Evolutionary conservation across 2,329 filamentous ascomycete species (phyloP).

Genomic region (Sphaerulina populicola): DNA sequence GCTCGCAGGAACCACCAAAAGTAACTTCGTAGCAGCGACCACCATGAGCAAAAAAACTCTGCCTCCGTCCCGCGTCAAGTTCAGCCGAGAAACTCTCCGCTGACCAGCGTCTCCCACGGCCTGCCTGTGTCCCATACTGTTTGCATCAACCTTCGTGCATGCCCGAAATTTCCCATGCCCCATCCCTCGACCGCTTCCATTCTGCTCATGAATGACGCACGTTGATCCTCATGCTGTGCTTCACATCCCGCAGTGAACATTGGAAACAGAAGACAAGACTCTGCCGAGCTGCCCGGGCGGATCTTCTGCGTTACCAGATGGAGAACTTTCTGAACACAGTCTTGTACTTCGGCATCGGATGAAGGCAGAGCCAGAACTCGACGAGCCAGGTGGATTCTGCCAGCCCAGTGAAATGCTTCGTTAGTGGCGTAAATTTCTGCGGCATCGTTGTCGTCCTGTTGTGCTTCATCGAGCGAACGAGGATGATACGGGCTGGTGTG

Average conservation of each 20-base stretch:
- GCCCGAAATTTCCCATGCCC: slow-evolving; percentile 64
- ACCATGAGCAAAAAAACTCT: no score
- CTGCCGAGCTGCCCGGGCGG: slow-evolving; percentile 58
- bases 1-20: no score
- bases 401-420: slow-evolving; percentile 71
- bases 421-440: slow-evolving; percentile 64
- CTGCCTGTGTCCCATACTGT: slow-evolving; percentile 59
- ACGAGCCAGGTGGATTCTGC: slow-evolving; percentile 65
- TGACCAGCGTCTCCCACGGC: slow-evolving; percentile 60
- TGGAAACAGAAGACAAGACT: slow-evolving; percentile 68
- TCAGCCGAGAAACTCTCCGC: slow-evolving; percentile 60
- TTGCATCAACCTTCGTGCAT: slow-evolving; percentile 57
- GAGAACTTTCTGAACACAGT: slow-evolving; percentile 56
- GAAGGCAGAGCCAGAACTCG: slow-evolving; percentile 58
- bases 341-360: slow-evolving; percentile 53
- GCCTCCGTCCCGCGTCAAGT: no score
- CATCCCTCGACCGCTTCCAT: slow-evolving; percentile 61
- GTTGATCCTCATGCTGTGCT: slow-evolving; percentile 48
- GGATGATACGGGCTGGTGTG: slow-evolving; percentile 36
- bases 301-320: slow-evolving; percentile 52
- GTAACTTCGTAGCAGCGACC: no score
- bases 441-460: slow-evolving; percentile 46
- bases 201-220: slow-evolving; percentile 55
- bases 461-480: slow-evolving; percentile 18
- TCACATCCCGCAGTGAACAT: slow-evolving; percentile 80